phyloP scores from a whole-genome alignment of 2,329 filamentous ascomycete species.

The Penicillium sp. region DNA sequence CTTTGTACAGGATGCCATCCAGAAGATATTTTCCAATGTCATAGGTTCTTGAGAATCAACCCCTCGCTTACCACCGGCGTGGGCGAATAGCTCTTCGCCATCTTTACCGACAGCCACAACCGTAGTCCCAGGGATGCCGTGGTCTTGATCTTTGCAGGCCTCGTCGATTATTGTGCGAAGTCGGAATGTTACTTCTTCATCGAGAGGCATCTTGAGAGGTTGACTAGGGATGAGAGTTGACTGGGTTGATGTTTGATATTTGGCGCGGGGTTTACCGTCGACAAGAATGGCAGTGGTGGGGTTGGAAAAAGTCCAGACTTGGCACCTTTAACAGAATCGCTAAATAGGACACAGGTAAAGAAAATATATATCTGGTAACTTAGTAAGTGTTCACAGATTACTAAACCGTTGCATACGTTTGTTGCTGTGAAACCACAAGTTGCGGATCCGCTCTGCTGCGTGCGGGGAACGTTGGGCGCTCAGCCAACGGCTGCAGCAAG shows the following conservation, averaged over 20 bases:
- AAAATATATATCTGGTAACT: neutral
- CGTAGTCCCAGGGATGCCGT: neutral
- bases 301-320: neutral
- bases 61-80: neutral
- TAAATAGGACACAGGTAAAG: neutral
- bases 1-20: constrained; percentile 60
- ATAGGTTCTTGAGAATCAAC: neutral
- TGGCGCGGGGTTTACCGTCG: neutral
- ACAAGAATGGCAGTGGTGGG: neutral
- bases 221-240: neutral
- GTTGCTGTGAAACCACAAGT: neutral
- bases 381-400: neutral
- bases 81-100: neutral
- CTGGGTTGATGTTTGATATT: neutral
- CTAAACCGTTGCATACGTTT: neutral
- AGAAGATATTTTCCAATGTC: constrained; percentile 51
- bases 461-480: neutral
- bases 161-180: neutral
- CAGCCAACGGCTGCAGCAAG: too few relatives aligned
- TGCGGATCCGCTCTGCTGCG: neutral
- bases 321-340: too few relatives aligned
- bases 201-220: neutral
- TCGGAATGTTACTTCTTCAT: neutral
- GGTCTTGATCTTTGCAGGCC: neutral
- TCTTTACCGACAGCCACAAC: neutral